Base-by-base conservation (phyloP, 2,329 filamentous ascomycete genomes). In the Alternaria incomplexa region DNA sequence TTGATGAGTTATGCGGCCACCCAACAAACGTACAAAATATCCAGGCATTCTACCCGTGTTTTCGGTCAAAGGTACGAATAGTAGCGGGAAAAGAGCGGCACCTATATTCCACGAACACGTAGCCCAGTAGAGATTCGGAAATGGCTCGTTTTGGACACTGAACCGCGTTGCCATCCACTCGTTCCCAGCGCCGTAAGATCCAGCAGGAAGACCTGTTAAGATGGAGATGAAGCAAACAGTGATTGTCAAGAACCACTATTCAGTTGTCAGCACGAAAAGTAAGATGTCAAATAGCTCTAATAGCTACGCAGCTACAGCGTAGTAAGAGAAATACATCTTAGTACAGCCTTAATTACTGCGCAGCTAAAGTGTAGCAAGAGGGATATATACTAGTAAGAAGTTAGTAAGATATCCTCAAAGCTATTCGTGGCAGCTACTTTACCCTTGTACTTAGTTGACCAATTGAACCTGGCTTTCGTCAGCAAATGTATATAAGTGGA, bases 1-100 rank as follows among this genome's bases (percentile, higher is more conserved):
- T 22, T 20, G 20, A 47, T 3, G 44, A 0, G 17, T 22, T 28
- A 11, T 17, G 13, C 26, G 6, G 28, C 30, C 30, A 32, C 7
- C 4, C 12, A 20, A 20, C 12, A 20, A 20, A 58, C 66, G 22
- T 58, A 76, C 77, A 43, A 82, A 82, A 54, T 83, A 83, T 0
- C 81, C 81, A 0, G 81, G 81, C 81, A 83, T 83, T 6, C 81
- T 78, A 2, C 81, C 81, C 3, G 80, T 80, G 6, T 80, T 78
- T 62, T 83, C 81, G 17, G 80, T 82, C 40, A 82, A 61, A 2
- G 81, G 81, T 4, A 83, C 71, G 15, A 82, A 76, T 7, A 81
- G 54, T 6, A 83, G 70, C 8, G 81, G 79, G 44, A 80, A 80
- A 2, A 83, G 23, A 4, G 79, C 81, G 6, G 78, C 81, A 5